A percentile compares a stretch with the other conserved stretches of the same genome.
Conservation (phyloP, 345 rosid species). For the Melaleuca quinquenervia region DNA sequence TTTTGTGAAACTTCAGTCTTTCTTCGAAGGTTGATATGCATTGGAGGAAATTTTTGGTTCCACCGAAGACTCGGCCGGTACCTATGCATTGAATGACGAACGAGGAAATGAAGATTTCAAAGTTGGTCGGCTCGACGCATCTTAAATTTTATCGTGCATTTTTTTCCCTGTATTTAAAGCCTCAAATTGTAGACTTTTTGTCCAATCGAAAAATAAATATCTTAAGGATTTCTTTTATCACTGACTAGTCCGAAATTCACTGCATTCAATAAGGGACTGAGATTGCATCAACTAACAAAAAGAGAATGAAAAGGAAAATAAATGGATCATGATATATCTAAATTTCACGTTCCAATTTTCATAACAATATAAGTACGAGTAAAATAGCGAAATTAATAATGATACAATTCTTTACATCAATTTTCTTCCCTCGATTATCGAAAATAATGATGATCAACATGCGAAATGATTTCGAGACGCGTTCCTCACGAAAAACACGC, state of each 20-base stretch:
- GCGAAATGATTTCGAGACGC: neutral
- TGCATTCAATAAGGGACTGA: neutral
- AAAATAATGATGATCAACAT: neutral
- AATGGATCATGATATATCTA: neutral
- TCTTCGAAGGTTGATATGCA: neutral
- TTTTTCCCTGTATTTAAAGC: neutral
- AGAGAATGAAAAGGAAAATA: neutral
- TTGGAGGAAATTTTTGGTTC: neutral
- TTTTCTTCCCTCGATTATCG: neutral
- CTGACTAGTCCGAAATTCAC: neutral
- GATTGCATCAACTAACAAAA: neutral
- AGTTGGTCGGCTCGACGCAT: neutral
- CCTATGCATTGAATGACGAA: neutral
- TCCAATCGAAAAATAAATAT: neutral
- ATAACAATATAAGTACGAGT: neutral
- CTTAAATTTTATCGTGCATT: neutral
- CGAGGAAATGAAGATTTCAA: neutral
- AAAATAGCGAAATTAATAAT: neutral
- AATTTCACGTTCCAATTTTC: neutral
- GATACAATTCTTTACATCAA: neutral
- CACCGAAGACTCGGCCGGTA: neutral
- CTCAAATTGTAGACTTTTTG: neutral
- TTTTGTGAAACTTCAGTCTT: neutral
- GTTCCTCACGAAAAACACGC: no score
- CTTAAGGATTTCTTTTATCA: no score